Percentiles rank a stretch among this genome's conserved stretches.
These are phyloP conservation scores for Spizellomyces punctatus DNA, from an alignment of 192 early-diverging fungal species.

Conservation along the genomic window DNA sequence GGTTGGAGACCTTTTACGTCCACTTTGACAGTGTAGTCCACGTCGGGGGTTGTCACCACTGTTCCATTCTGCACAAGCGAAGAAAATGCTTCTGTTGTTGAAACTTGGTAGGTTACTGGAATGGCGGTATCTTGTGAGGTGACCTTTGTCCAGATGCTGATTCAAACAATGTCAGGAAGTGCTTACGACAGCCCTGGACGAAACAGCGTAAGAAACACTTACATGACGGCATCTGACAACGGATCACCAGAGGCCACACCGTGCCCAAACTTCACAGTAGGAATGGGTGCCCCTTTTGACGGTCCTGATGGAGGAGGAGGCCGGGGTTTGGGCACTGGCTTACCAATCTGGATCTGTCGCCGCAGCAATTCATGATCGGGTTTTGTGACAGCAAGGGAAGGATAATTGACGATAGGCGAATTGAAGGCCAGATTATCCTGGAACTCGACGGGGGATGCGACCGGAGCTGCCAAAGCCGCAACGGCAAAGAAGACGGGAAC, in stretches of 20 bases:
- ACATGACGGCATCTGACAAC: slow-evolving; percentile 22
- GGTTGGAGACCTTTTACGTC: slow-evolving; percentile 39
- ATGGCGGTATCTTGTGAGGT: slow-evolving; percentile 14
- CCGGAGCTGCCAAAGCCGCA: too few relatives aligned
- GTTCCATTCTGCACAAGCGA: slow-evolving; percentile 16
- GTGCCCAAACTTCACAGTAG: slow-evolving; percentile 28
- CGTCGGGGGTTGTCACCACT: slow-evolving; percentile 32
- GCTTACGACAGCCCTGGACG: too few relatives aligned
- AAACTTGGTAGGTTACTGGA: slow-evolving; percentile 30
- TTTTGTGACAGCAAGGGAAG: slow-evolving; percentile 2
- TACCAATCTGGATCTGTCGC: neutral
- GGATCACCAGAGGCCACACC: slow-evolving; percentile 44
- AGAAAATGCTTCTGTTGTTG: slow-evolving; percentile 15
- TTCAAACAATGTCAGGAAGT: slow-evolving; percentile 10
- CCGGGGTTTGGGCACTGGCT: too few relatives aligned
- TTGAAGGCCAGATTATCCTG: slow-evolving; percentile 10
- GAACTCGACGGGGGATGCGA: too few relatives aligned
- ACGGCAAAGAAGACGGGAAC: too few relatives aligned
- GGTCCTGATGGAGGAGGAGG: too few relatives aligned
- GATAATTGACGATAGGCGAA: slow-evolving; percentile 20
- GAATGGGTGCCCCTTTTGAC: neutral
- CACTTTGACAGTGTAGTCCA: slow-evolving; percentile 49
- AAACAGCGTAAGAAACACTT: neutral
- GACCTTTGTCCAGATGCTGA: slow-evolving; percentile 43
- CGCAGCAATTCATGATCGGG: neutral